phyloP scores from a whole-genome alignment of 2,329 filamentous ascomycete genomes.

The Penicillium sp. region DNA sequence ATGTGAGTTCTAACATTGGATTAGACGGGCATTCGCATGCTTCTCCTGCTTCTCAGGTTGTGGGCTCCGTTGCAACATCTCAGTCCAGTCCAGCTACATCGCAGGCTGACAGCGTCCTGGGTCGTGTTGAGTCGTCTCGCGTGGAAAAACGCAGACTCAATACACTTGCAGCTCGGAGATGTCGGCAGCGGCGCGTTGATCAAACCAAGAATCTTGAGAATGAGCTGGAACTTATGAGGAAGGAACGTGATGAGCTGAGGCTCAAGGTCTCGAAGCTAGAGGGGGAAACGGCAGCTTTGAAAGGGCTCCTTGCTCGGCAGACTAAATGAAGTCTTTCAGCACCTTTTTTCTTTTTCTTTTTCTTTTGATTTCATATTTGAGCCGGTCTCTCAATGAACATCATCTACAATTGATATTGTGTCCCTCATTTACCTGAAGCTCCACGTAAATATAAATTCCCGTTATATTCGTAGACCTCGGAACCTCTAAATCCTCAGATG shows the following conservation, averaged over 20 bases:
- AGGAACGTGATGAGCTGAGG: constrained; percentile 37
- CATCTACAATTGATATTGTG: background rate
- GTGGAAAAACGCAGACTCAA: constrained; percentile 37
- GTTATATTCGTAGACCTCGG: background rate
- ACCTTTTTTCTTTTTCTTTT: background rate
- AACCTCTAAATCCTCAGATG: background rate
- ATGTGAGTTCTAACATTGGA: constrained; percentile 4
- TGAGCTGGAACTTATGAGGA: constrained; percentile 32
- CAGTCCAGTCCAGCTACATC: constrained; percentile 19
- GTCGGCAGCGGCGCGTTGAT: constrained; percentile 37
- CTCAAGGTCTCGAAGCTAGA: constrained; percentile 37
- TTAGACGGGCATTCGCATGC: constrained; percentile 19
- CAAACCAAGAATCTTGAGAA: constrained; percentile 33
- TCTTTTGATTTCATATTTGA: background rate
- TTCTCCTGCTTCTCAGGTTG: constrained; percentile 20
- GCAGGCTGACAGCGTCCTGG: constrained; percentile 13
- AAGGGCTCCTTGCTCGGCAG: constrained; percentile 25
- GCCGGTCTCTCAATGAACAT: constrained; percentile 9
- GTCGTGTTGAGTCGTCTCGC: constrained; percentile 21
- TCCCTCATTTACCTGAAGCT: background rate
- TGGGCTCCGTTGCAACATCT: constrained; percentile 15
- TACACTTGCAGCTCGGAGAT: constrained; percentile 37
- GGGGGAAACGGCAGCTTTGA: constrained; percentile 37
- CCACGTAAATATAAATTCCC: background rate
- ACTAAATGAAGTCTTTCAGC: constrained; percentile 10